phyloP scores from a whole-genome alignment of 163 green algal genomes.

The Scenedesmus sp. region DNA sequence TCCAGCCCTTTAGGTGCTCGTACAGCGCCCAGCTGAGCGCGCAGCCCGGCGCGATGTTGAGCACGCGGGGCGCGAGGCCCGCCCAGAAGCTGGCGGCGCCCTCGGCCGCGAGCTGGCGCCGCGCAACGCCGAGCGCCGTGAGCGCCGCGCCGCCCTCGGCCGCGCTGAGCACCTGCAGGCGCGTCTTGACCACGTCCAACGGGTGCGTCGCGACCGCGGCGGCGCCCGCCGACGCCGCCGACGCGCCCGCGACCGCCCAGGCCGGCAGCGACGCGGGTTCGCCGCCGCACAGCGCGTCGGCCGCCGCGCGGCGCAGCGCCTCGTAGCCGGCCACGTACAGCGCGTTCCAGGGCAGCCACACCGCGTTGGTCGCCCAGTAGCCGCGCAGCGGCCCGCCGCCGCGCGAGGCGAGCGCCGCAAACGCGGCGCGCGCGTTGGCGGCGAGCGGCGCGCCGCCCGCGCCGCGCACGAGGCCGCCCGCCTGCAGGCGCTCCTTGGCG shows the following conservation, averaged over 20 bases:
- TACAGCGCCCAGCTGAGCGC: conserved; percentile 45
- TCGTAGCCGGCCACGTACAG: conserved; percentile 84
- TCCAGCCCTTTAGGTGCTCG: conserved; percentile 32
- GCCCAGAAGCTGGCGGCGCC: conserved; percentile 28
- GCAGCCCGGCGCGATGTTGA: conserved; percentile 47
- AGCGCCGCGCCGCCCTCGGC: neutral
- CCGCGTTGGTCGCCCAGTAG: conserved; percentile 82
- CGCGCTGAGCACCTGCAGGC: conserved; percentile 71
- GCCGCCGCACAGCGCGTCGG: neutral
- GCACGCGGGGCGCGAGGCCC: conserved; percentile 33
- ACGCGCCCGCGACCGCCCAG: conserved; percentile 52
- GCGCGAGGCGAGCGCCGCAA: conserved; percentile 2
- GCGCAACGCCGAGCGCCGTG: conserved; percentile 25
- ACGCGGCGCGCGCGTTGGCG: conserved; percentile 10
- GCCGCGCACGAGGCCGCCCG: conserved; percentile 46
- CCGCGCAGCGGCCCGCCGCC: conserved; percentile 61
- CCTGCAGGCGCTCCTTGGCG: conserved; percentile 84
- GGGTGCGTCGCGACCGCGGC: conserved; percentile 76
- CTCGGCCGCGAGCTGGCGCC: conserved; percentile 22
- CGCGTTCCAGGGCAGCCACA: conserved; percentile 89
- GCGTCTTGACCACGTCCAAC: conserved; percentile 87
- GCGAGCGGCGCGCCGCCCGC: conserved; percentile 41
- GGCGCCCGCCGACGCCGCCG: conserved; percentile 46
- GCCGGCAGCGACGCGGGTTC: conserved; percentile 40
- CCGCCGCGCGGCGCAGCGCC: conserved; percentile 46